These are phyloP conservation scores for Lophiostoma macrostomum DNA, from an alignment of 495 filamentous ascomycete genomes.

Conservation along the genomic window DNA sequence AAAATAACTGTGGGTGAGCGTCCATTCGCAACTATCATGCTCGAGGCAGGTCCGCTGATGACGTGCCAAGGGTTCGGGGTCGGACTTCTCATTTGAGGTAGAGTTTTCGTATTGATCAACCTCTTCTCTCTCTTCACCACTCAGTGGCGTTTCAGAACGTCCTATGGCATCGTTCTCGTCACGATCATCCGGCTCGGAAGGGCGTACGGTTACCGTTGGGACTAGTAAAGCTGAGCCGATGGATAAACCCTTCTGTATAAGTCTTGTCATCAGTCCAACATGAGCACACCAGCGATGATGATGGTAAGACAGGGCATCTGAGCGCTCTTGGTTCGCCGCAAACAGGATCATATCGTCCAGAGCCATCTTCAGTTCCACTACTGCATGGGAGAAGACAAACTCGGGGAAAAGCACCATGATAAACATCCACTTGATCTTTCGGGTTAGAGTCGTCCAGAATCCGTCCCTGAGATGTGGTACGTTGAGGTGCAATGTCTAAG, in stretches of 20 bases:
- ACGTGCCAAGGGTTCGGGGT: not conserved
- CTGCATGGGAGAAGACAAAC: slow-evolving; percentile 9
- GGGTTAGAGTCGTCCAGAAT: not conserved
- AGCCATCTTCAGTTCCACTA: slow-evolving; percentile 7
- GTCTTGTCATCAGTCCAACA: not conserved
- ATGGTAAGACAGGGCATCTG: not conserved
- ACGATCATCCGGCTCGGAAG: too few species aligned
- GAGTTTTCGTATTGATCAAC: not conserved
- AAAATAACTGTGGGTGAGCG: slow-evolving; percentile 11
- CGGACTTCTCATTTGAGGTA: not conserved
- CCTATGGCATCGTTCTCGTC: too few species aligned
- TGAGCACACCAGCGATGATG: not conserved
- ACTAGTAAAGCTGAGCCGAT: too few species aligned
- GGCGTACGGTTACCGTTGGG: too few species aligned
- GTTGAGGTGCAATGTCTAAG: slow-evolving; percentile 23
- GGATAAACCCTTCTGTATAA: too few species aligned
- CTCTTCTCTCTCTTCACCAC: too few species aligned
- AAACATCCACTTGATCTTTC: slow-evolving; percentile 25
- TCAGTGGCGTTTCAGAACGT: too few species aligned
- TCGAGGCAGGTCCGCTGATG: too few species aligned
- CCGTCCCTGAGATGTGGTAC: not conserved
- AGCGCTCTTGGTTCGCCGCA: too few species aligned
- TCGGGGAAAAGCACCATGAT: slow-evolving; percentile 15
- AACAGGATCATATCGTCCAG: slow-evolving; percentile 9
- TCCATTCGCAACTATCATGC: not conserved